phyloP scores from a whole-genome alignment of 2,329 filamentous ascomycete species.

The Colletotrichum incanum region DNA sequence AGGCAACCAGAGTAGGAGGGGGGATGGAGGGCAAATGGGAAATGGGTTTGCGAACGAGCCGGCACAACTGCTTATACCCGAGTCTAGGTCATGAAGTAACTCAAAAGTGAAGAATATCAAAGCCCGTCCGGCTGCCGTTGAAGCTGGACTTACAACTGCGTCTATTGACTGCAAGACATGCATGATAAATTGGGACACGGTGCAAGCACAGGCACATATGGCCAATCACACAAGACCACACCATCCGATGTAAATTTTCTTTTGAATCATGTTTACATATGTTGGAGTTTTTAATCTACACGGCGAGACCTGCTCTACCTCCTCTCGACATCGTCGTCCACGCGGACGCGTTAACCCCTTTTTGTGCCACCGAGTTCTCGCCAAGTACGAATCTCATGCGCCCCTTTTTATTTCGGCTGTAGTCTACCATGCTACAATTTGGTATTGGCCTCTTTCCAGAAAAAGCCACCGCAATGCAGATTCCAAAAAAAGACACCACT shows the following conservation, averaged over 20 bases:
- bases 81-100: conserved; percentile 14
- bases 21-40: background rate
- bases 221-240: background rate
- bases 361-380: background rate
- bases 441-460: background rate
- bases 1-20: background rate
- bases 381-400: background rate
- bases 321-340: background rate
- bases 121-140: background rate
- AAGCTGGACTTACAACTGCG: background rate
- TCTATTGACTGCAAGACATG: background rate
- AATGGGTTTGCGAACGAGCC: background rate
- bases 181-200: background rate
- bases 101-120: background rate
- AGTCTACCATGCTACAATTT: conserved; percentile 33
- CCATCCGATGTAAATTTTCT: background rate
- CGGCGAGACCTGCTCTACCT: conserved; percentile 2
- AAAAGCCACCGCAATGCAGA: background rate
- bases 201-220: background rate
- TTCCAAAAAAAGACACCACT: background rate
- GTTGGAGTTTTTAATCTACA: background rate
- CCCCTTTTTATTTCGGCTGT: conserved; percentile 16
- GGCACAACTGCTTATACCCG: conserved; percentile 15
- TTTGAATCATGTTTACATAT: background rate
- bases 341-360: background rate